A percentile compares a stretch with the other conserved stretches of the same genome.
Evolutionary conservation across 192 early-diverging fungal species (phyloP).

Genomic region (Coemansia sp.): DNA sequence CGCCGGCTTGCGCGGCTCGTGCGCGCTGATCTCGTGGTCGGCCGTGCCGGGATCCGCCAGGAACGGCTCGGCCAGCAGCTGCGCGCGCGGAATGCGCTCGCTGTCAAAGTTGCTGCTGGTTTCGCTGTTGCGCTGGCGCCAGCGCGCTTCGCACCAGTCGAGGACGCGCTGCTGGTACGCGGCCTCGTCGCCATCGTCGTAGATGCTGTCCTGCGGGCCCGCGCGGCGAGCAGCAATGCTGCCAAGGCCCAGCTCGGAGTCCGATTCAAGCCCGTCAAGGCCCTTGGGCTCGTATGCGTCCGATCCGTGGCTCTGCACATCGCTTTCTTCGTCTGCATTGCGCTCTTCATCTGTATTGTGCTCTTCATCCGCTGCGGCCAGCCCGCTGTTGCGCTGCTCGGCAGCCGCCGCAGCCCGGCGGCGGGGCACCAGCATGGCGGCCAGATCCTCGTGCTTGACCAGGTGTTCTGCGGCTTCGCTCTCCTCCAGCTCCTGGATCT

Average conservation of each 20-base stretch:
- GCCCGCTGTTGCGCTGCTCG: not conserved
- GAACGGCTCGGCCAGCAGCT: slow-evolving; percentile 37
- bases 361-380: not conserved
- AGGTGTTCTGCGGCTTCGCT: not conserved
- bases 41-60: slow-evolving; percentile 27
- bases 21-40: slow-evolving; percentile 25
- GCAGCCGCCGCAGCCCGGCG: slow-evolving; percentile 18
- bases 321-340: not conserved
- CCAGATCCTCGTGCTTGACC: slow-evolving; percentile 3
- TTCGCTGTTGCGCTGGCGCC: slow-evolving; percentile 16
- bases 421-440: slow-evolving; percentile 7
- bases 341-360: not conserved
- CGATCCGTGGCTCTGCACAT: not conserved
- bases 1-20: slow-evolving; percentile 15
- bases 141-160: slow-evolving; percentile 46
- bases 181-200: slow-evolving; percentile 58
- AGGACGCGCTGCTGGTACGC: slow-evolving; percentile 50
- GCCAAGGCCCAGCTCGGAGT: not conserved
- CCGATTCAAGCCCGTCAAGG: not conserved
- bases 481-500: slow-evolving; percentile 12
- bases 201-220: not conserved
- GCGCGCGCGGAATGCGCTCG: not conserved
- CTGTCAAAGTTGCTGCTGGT: too few relatives aligned
- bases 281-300: not conserved
- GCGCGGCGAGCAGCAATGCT: not conserved